Conservation (phyloP, 176 grass and related monocot species). For the Bromus sterilis region DNA sequence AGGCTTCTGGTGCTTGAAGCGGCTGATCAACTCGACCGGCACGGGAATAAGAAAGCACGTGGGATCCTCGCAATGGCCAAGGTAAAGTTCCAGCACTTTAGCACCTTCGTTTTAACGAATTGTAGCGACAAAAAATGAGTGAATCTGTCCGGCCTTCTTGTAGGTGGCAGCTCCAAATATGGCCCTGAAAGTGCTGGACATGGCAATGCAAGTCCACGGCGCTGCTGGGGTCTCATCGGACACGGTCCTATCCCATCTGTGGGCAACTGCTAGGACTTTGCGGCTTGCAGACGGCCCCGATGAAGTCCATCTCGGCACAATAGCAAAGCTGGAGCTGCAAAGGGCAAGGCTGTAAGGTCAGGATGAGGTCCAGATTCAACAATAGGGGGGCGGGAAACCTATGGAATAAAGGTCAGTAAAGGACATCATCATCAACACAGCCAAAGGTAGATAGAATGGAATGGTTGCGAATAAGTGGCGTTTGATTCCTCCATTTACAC, state of each 20-base stretch:
- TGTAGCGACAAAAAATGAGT: not conserved
- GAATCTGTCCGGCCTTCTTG: not conserved
- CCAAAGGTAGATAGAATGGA: not conserved
- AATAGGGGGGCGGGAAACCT: not conserved
- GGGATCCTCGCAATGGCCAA: constrained; percentile 93
- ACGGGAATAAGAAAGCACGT: constrained; percentile 75
- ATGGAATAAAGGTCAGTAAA: not conserved
- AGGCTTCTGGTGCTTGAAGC: constrained; percentile 93
- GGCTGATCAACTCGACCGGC: constrained; percentile 73
- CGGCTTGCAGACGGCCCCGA: constrained; percentile 88
- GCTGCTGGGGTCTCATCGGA: constrained; percentile 78
- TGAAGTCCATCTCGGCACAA: constrained; percentile 87
- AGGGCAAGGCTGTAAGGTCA: constrained; percentile 45
- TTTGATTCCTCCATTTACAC: not conserved
- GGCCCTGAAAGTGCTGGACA: constrained; percentile 90
- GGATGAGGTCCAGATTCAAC: not conserved
- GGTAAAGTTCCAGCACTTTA: constrained; percentile 25
- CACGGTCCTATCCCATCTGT: constrained; percentile 64
- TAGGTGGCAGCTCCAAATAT: constrained; percentile 96
- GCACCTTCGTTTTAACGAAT: not conserved
- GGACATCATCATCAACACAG: not conserved
- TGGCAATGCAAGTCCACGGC: constrained; percentile 93
- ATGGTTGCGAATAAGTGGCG: not conserved
- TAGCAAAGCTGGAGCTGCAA: constrained; percentile 75
- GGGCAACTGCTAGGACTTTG: constrained; percentile 76